Base-by-base conservation (phyloP, 2,329 filamentous ascomycete species). In the Epichloe uncinata region DNA sequence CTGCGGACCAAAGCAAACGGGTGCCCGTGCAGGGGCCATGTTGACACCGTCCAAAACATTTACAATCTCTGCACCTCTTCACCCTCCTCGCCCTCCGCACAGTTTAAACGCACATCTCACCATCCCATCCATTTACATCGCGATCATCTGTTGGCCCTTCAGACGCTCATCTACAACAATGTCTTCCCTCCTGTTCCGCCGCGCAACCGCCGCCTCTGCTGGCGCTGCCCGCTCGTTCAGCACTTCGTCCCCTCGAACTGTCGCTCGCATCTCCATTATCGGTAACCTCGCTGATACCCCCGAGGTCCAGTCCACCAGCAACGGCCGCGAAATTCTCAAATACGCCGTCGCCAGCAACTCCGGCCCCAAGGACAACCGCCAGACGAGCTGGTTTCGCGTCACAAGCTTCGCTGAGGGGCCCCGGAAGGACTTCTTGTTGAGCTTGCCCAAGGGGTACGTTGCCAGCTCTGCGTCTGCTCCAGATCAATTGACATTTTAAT, bases 311-410 rank as follows among this genome's bases (percentile, higher is more conserved):
- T 67, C 80, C 52, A 87, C 85, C 45, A 77, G 78, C 60, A 82
- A 72, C 48, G 88, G 88, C 52, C 76, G 75, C 55, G 85, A 94
- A 55, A 61, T 95, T 52, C 64, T 97, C 61, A 79, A 78, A 60
- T 97, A 95, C 66, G 71, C 81, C 4, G 72, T 98, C 54, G 90
- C 80, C 47, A 85, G 81, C 60, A 82, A 72, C 66, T 66, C 65
- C 52, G 88, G 88, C 13, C 69, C 73, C 53, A 72, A 70, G 56
- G 84, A 91, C 15, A 85, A 87, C 68, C 75, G 80, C 62, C 77
- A 81, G 63, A 87, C 85, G 33, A 93, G 84, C 73, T 97, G 86
- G 85, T 97, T 94, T 76, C 77, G 75, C 51, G 74, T 97, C 50
- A 74, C 81, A 35, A 81, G 75, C 70, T 97, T 97, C 65, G 70